Evolutionary conservation across 768 basidiomycete genomes (phyloP).

Genomic region (Boletus sensibilis): DNA sequence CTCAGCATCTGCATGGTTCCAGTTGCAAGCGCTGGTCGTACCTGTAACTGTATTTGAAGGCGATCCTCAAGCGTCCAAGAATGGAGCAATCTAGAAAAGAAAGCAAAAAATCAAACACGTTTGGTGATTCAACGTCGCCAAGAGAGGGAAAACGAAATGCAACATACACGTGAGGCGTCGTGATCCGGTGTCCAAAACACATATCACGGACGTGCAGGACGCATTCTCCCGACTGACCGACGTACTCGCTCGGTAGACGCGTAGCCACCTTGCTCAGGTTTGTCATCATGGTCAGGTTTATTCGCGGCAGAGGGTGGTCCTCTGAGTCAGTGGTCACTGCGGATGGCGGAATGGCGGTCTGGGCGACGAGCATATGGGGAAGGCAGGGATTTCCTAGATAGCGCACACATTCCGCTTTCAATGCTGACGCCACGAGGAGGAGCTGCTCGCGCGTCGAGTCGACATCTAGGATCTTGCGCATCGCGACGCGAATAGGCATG

Average conservation of each 20-base stretch:
- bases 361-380: slow-evolving; percentile 2
- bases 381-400: slow-evolving; percentile 2
- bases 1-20: neutral
- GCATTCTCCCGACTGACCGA: neutral
- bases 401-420: neutral
- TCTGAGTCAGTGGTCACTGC: neutral
- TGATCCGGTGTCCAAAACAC: slow-evolving; percentile 3
- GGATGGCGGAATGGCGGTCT: neutral
- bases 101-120: too few relatives aligned
- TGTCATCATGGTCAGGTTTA: neutral
- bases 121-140: too few relatives aligned
- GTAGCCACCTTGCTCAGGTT: neutral
- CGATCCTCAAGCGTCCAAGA: neutral
- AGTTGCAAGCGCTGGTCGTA: neutral
- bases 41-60: slow-evolving; percentile 3
- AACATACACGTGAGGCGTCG: slow-evolving; percentile 1
- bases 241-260: neutral
- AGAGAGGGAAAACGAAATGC: neutral
- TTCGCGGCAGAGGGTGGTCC: neutral
- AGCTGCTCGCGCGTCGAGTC: slow-evolving; percentile 1
- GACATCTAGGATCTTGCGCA: slow-evolving; percentile 2
- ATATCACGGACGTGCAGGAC: neutral
- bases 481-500: slow-evolving; percentile 3
- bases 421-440: neutral
- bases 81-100: neutral